Evolutionary conservation across 169 alveolate species (phyloP).

Genomic region (Plasmodium gallinaceum): DNA sequence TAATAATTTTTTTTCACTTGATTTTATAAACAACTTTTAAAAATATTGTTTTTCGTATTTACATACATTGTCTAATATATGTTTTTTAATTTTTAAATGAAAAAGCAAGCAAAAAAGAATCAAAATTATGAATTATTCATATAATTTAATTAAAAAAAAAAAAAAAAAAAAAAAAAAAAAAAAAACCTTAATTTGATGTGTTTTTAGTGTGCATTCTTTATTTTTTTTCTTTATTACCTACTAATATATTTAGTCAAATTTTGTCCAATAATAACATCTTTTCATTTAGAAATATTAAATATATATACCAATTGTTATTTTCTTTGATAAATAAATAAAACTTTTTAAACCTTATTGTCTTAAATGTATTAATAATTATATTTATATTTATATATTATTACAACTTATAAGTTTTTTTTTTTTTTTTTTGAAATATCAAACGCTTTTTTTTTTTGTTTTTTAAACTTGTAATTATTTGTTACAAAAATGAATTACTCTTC

Average conservation of each 20-base stretch:
- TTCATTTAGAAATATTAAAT: background rate
- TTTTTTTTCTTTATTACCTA: background rate
- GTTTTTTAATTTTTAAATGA: slow-evolving; percentile 5
- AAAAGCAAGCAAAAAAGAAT: slow-evolving; percentile 10
- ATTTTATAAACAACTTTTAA: background rate
- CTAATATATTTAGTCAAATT: background rate
- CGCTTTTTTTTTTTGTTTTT: background rate
- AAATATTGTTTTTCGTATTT: background rate
- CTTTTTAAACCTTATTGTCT: background rate
- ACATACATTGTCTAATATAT: background rate
- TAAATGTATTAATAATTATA: background rate
- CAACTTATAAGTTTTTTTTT: background rate
- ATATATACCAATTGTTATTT: background rate
- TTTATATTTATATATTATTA: background rate
- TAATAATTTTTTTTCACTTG: background rate
- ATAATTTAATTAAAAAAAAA: slow-evolving; percentile 31
- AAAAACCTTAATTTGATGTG: slow-evolving; percentile 24
- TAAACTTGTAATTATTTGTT: background rate
- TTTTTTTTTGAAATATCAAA: background rate
- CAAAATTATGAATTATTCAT: slow-evolving; percentile 15
- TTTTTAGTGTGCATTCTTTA: slow-evolving; percentile 16
- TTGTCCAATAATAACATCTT: background rate
- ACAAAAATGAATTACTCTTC: slow-evolving; percentile 40
- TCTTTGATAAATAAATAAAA: background rate
- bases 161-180: slow-evolving; percentile 57